A percentile compares a stretch with the other conserved stretches of the same genome.
These are phyloP conservation scores for Bryum argenteum DNA, from an alignment of 225 moss, liverwort and hornwort genomes.

Conservation along the genomic window DNA sequence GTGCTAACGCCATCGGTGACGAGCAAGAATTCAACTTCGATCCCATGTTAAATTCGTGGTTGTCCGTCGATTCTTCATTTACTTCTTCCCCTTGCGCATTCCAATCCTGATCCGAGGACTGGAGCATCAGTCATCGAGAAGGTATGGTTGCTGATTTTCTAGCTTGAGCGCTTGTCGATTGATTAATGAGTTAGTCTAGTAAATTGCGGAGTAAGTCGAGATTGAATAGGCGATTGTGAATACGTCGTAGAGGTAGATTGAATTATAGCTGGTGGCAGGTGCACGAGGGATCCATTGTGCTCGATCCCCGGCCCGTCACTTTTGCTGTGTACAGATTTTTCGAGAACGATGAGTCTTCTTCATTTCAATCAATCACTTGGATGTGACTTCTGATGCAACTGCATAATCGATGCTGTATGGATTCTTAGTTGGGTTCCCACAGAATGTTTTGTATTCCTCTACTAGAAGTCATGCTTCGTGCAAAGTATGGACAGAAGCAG, in stretches of 20 bases:
- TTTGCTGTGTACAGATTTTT: slow-evolving; percentile 40
- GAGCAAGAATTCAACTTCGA: slow-evolving; percentile 36
- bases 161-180: background rate
- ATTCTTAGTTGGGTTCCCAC: no score
- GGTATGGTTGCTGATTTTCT: background rate
- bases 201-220: no score
- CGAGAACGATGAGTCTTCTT: slow-evolving; percentile 19
- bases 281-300: slow-evolving; percentile 41
- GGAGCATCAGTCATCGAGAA: no score
- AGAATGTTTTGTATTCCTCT: no score
- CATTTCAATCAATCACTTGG: background rate
- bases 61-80: slow-evolving; percentile 29
- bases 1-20: slow-evolving; percentile 13
- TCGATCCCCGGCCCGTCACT: slow-evolving; percentile 18
- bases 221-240: slow-evolving; percentile 3
- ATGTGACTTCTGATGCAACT: no score
- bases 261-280: background rate
- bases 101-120: background rate
- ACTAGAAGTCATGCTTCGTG: no score
- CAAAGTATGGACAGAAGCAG: no score
- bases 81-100: background rate
- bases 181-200: background rate
- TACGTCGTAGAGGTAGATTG: slow-evolving; percentile 5
- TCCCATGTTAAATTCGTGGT: slow-evolving; percentile 37
- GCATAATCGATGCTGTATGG: no score